Percentiles rank a stretch among this genome's conserved stretches.
Conservation (phyloP, 768 basidiomycete species). For the Mycena chlorophos region DNA sequence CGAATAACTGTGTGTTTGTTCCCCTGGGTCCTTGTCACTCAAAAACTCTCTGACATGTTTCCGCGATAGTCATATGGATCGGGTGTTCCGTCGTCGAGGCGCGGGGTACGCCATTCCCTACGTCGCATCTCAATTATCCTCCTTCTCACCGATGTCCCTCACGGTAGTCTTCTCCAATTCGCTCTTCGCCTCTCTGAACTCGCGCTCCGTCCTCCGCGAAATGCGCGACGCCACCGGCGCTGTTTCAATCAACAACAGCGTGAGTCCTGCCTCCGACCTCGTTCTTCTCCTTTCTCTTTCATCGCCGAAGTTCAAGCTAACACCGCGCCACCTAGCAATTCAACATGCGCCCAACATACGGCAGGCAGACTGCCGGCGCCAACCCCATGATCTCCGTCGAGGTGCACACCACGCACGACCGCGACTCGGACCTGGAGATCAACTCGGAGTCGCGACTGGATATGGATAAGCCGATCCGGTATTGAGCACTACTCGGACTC, state of each 20-base stretch:
- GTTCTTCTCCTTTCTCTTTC: no score
- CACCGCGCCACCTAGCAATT: no score
- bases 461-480: no score
- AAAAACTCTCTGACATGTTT: background rate
- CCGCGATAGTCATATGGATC: background rate
- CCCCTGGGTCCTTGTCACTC: background rate
- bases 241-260: no score
- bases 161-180: background rate
- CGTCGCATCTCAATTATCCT: background rate
- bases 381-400: background rate
- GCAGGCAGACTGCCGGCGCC: no score
- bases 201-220: background rate
- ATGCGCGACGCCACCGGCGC: no score
- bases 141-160: background rate
- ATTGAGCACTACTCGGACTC: no score
- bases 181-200: background rate
- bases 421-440: background rate
- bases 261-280: no score
- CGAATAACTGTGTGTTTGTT: background rate
- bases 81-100: background rate
- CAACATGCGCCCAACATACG: no score
- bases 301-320: no score
- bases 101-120: background rate
- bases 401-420: background rate
- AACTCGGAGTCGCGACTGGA: no score